phyloP scores from a whole-genome alignment of 2,329 filamentous ascomycete genomes.

The Tolypocladium album region DNA sequence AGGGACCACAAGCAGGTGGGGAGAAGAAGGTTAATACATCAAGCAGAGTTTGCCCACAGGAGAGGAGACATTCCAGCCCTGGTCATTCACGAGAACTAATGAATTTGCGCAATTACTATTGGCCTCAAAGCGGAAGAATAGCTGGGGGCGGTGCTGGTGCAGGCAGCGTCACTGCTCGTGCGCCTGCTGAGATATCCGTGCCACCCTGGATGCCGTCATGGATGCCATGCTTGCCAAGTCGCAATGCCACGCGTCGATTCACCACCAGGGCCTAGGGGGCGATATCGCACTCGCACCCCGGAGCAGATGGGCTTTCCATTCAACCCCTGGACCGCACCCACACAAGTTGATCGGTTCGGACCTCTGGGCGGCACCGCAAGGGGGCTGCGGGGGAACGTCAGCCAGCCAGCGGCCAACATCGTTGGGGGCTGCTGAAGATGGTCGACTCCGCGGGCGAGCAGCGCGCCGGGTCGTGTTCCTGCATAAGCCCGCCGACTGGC shows the following conservation, averaged over 20 bases:
- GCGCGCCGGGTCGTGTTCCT: background rate
- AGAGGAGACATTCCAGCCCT: background rate
- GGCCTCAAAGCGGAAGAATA: background rate
- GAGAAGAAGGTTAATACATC: background rate
- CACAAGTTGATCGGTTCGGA: background rate
- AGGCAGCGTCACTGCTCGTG: background rate
- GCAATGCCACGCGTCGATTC: background rate
- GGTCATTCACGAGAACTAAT: background rate
- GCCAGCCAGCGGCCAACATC: background rate
- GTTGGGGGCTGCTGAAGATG: background rate
- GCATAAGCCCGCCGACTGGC: background rate
- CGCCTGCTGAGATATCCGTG: background rate
- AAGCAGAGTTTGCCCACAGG: background rate
- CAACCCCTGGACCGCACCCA: too few relatives aligned
- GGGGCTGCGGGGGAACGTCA: background rate
- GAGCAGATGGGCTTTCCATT: background rate
- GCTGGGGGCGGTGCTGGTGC: background rate
- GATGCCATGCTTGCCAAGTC: background rate
- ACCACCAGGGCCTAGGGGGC: background rate
- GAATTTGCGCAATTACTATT: background rate
- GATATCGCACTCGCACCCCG: too few relatives aligned
- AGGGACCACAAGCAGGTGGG: slow-evolving; percentile 5
- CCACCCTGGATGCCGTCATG: background rate
- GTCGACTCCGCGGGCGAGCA: background rate
- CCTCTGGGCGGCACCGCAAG: background rate